These are phyloP conservation scores for Arthromyces matolae DNA, from an alignment of 768 basidiomycete genomes.

Conservation along the genomic window DNA sequence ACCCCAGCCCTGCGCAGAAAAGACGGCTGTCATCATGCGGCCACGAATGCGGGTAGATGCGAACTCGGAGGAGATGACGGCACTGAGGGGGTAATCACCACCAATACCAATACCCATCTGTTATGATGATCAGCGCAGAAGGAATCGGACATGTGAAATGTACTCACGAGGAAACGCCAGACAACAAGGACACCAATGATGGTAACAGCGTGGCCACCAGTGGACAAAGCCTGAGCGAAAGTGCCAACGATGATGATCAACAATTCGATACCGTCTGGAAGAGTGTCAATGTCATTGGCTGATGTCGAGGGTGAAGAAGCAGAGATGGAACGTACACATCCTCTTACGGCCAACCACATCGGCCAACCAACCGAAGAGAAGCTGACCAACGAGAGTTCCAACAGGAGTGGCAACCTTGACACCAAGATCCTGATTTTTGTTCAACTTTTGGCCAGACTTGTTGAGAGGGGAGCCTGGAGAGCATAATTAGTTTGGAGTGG, in stretches of 20 bases:
- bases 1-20: slow-evolving; percentile 86
- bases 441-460: slow-evolving; percentile 34
- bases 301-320: too few relatives aligned
- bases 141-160: neutral
- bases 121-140: neutral
- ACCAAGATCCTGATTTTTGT: slow-evolving; percentile 66
- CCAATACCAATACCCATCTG: slow-evolving; percentile 82
- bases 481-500: too few relatives aligned
- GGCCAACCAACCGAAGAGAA: slow-evolving; percentile 79
- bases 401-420: slow-evolving; percentile 76
- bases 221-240: slow-evolving; percentile 77
- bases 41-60: slow-evolving; percentile 74
- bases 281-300: neutral
- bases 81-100: slow-evolving; percentile 83
- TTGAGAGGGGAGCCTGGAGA: slow-evolving; percentile 12
- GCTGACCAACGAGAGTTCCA: slow-evolving; percentile 71
- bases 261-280: slow-evolving; percentile 63
- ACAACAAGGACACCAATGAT: slow-evolving; percentile 76
- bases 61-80: slow-evolving; percentile 89
- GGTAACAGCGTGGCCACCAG: slow-evolving; percentile 57
- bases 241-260: slow-evolving; percentile 81
- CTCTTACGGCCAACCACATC: slow-evolving; percentile 73
- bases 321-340: slow-evolving; percentile 55
- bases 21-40: slow-evolving; percentile 86
- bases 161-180: slow-evolving; percentile 71